Conservation (phyloP, 805 yeast genomes). For the Kodamaea restingae region DNA sequence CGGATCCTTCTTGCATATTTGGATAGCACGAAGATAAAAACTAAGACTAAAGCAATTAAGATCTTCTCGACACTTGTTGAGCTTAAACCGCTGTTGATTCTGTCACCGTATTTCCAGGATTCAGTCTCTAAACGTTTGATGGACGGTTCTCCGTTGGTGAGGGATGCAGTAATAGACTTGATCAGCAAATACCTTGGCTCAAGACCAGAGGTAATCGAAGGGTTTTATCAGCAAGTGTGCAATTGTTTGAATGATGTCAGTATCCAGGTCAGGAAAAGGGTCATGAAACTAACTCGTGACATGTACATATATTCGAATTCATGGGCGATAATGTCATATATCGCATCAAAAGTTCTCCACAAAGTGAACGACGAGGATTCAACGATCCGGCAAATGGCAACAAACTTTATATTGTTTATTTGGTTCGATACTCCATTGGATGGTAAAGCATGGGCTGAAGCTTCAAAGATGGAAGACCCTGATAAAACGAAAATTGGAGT, state of each 20-base stretch:
- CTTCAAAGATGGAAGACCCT: not conserved
- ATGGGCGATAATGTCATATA: slow-evolving; percentile 30
- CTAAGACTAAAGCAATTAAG: slow-evolving; percentile 56
- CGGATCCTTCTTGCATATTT: slow-evolving; percentile 39
- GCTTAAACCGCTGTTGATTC: slow-evolving; percentile 49
- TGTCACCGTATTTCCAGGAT: slow-evolving; percentile 46
- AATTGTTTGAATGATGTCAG: slow-evolving; percentile 56
- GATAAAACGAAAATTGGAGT: slow-evolving; percentile 19
- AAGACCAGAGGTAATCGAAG: slow-evolving; percentile 43
- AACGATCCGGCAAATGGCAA: slow-evolving; percentile 34
- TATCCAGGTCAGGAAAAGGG: slow-evolving; percentile 59
- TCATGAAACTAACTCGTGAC: slow-evolving; percentile 46
- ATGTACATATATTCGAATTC: slow-evolving; percentile 41
- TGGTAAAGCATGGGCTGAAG: slow-evolving; percentile 1
- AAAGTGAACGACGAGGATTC: slow-evolving; percentile 72
- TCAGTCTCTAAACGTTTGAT: slow-evolving; percentile 49
- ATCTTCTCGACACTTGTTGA: slow-evolving; percentile 53
- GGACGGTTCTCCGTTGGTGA: slow-evolving; percentile 66
- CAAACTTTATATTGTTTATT: slow-evolving; percentile 23
- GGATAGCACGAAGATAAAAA: slow-evolving; percentile 29
- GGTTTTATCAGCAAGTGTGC: slow-evolving; percentile 48
- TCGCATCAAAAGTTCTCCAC: slow-evolving; percentile 50
- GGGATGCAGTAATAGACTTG: slow-evolving; percentile 73
- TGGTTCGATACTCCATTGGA: slow-evolving; percentile 16
- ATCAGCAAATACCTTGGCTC: slow-evolving; percentile 45